Conservation (phyloP, 441 rosid species). For the Erodium chrysanthum region DNA sequence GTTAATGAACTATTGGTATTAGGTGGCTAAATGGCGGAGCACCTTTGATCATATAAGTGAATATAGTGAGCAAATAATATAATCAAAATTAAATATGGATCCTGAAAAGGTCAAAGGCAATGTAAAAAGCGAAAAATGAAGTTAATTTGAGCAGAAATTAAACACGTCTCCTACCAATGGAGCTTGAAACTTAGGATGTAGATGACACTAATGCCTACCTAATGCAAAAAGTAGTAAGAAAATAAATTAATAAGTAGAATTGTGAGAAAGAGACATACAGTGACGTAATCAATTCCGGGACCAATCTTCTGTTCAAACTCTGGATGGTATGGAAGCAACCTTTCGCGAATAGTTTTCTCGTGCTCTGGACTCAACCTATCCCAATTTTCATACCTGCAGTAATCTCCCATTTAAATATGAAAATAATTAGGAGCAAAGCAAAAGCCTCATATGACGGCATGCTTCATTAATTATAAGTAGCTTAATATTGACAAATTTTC, state of each 20-base stretch:
- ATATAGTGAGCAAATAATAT: neutral
- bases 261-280: conserved; percentile 34
- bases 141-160: neutral
- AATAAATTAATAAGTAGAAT: neutral
- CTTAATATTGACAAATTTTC: neutral
- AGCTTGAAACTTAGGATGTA: neutral
- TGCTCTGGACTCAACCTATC: conserved; percentile 61
- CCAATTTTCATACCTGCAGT: conserved; percentile 57
- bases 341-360: conserved; percentile 53
- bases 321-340: conserved; percentile 83
- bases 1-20: no score
- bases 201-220: neutral
- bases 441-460: neutral
- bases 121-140: neutral
- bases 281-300: conserved; percentile 66
- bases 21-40: neutral
- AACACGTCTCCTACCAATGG: neutral
- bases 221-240: neutral
- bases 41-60: neutral
- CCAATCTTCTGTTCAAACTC: conserved; percentile 69
- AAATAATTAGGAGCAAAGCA: conserved; percentile 5
- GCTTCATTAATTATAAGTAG: neutral
- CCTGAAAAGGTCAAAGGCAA: neutral
- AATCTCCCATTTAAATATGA: conserved; percentile 13
- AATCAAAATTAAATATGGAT: neutral